These are phyloP conservation scores for Ganoderma multipileum DNA, from an alignment of 1,284 basidiomycete genomes.

Conservation along the genomic window DNA sequence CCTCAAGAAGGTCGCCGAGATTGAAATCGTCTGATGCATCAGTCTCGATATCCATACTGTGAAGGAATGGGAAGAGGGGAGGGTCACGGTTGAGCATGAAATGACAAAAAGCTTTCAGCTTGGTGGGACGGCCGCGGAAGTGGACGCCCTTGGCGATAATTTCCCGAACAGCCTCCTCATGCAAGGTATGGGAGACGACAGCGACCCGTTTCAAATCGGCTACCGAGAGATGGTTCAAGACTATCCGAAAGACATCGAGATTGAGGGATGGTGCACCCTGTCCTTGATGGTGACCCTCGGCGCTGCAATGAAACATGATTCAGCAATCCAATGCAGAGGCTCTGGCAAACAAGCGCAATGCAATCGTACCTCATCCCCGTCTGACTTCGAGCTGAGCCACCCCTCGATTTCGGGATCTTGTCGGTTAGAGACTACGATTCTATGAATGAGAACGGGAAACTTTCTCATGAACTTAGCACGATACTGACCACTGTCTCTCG, in stretches of 20 bases:
- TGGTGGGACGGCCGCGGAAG: background rate
- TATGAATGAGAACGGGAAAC: too few species aligned
- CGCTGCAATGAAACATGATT: background rate
- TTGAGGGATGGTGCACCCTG: background rate
- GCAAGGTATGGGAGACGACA: background rate
- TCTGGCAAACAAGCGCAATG: slow-evolving; percentile 5
- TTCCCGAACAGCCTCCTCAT: slow-evolving; percentile 15
- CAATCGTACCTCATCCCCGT: background rate
- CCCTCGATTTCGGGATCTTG: too few species aligned
- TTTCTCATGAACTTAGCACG: too few species aligned
- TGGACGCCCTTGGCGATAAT: slow-evolving; percentile 13
- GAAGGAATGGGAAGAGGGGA: slow-evolving; percentile 8
- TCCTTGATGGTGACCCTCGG: too few species aligned
- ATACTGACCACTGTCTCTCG: too few species aligned
- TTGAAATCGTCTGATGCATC: background rate
- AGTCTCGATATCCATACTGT: background rate
- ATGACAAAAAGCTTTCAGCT: slow-evolving; percentile 5
- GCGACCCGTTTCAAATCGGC: slow-evolving; percentile 8
- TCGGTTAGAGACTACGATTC: too few species aligned
- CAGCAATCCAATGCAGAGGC: background rate
- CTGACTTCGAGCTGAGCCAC: too few species aligned
- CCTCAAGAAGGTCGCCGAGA: background rate
- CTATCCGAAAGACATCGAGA: slow-evolving; percentile 15
- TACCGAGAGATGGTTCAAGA: slow-evolving; percentile 7
- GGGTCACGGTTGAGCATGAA: slow-evolving; percentile 6